Base-by-base conservation (phyloP, 1,139 yeast species). In the Magnusiomyces fungicola region DNA sequence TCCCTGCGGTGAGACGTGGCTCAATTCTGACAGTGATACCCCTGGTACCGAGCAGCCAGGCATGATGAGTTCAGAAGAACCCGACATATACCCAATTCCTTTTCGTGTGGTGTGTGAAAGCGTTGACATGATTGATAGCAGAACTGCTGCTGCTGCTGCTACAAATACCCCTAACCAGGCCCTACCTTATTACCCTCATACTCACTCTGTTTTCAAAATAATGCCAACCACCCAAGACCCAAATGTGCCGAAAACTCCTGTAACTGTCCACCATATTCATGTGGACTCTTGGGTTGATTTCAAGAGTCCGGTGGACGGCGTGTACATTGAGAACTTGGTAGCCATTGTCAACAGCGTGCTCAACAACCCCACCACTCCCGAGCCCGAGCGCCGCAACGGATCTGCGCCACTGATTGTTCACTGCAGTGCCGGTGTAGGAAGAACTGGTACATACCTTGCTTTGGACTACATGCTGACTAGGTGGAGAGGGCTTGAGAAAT, bases 351-450 rank as follows among this genome's bases (percentile, higher is more conserved):
- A 69, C 54, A 51, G 57, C 18, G 51, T 60, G 14, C 19, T 30
- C 21, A 23, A 39, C 22, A 16, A 25, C 23, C 7, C 18, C 7
- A 9, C 32, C 9, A 9, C 32, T 29, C 32, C 32, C 9, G 27
- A 22, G 14, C 10, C 30, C n/a, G n/a, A 14, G 5, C 18, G 19
- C 6, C 16, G 7, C 10, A 18, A 21, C 9, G 43, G 30, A 4
- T 16, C 45, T 14, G 25, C 43, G 2, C 72, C 30, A 78, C 55
- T 73, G 23, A 61, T 76, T 19, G 81, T 83, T 1, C 95, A 85
- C 61, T 85, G 95, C 59, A 83, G 92, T 1, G 95, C 95, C 0
- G 95, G 95, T 0, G 89, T 86, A 21, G 95, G 95, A 3, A 69
- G 95, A 52, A 80, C 94, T 0, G 95, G 95, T 1, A 84, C 94